Conservation (phyloP, 257 asterid genomes). For the Nicotiana noctiflora region DNA sequence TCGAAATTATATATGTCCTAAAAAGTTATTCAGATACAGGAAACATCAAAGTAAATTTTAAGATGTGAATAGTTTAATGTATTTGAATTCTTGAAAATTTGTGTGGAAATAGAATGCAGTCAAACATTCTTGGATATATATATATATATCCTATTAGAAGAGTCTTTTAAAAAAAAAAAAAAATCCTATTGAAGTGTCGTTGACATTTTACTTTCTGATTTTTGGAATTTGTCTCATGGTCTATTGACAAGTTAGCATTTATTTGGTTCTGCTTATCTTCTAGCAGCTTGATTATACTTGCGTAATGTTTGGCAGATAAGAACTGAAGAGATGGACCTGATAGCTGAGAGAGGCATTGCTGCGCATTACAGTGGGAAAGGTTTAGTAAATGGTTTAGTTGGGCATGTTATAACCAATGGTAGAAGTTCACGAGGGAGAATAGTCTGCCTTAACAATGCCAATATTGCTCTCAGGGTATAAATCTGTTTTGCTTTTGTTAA, state of each 20-base stretch:
- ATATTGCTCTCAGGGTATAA: conserved; percentile 80
- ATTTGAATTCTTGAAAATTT: neutral
- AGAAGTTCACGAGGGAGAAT: conserved; percentile 52
- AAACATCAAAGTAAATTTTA: neutral
- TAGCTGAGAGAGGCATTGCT: conserved; percentile 92
- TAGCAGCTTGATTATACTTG: neutral
- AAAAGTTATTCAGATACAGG: neutral
- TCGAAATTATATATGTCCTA: neutral
- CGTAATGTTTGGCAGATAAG: conserved; percentile 50
- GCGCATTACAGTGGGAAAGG: conserved; percentile 86
- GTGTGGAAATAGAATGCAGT: neutral
- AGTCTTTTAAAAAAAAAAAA: neutral
- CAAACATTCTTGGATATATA: neutral
- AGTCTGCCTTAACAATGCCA: conserved; percentile 79
- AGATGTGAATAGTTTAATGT: neutral
- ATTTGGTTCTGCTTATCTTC: neutral
- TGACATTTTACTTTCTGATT: conserved; percentile 2
- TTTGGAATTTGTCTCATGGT: neutral
- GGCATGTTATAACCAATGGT: conserved; percentile 48
- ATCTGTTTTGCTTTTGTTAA: conserved; percentile 16
- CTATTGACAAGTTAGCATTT: neutral
- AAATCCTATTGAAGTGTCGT: neutral
- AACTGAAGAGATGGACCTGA: conserved; percentile 92
- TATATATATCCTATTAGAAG: neutral
- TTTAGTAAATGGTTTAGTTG: conserved; percentile 76